phyloP scores from a whole-genome alignment of 2,329 filamentous ascomycete genomes.

The Paecilomyces dactylethromorphus region DNA sequence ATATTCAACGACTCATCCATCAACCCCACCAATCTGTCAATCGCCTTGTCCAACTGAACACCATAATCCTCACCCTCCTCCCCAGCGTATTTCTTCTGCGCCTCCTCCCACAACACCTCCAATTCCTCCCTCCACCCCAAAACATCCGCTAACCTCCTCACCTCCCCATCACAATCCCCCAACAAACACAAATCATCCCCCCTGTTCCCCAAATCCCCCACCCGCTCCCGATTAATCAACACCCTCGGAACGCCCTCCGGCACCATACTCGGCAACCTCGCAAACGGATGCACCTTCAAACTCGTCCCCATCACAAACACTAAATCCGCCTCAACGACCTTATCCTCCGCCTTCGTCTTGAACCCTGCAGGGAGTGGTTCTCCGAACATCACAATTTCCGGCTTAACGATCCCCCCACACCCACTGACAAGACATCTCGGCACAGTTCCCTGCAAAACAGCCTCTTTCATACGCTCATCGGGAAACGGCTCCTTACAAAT shows the following conservation, averaged over 20 bases:
- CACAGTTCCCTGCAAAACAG: constrained; percentile 59
- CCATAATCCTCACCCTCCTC: constrained; percentile 35
- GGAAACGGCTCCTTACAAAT: constrained; percentile 66
- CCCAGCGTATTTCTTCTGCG: constrained; percentile 48
- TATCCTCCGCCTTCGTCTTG: constrained; percentile 41
- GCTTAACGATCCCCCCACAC: constrained; percentile 72
- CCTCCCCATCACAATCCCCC: constrained; percentile 68
- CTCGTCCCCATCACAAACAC: constrained; percentile 75
- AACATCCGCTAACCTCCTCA: constrained; percentile 63
- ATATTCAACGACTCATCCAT: constrained; percentile 23
- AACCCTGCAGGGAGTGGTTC: constrained; percentile 59
- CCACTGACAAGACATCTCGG: constrained; percentile 53
- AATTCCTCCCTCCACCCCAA: constrained; percentile 77
- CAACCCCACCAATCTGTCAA: background rate
- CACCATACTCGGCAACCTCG: constrained; percentile 60
- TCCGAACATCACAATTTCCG: constrained; percentile 82
- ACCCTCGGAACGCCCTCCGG: constrained; percentile 58
- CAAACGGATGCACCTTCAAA: constrained; percentile 73
- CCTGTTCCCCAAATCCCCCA: constrained; percentile 66
- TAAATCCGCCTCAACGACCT: constrained; percentile 57
- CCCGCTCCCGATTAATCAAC: constrained; percentile 71
- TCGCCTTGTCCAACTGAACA: background rate
- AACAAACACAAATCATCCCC: constrained; percentile 70
- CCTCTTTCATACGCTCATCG: constrained; percentile 59
- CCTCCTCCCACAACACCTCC: constrained; percentile 59